Conservation (phyloP, 352 stramenopile species). For the Pythium myriotylum region DNA sequence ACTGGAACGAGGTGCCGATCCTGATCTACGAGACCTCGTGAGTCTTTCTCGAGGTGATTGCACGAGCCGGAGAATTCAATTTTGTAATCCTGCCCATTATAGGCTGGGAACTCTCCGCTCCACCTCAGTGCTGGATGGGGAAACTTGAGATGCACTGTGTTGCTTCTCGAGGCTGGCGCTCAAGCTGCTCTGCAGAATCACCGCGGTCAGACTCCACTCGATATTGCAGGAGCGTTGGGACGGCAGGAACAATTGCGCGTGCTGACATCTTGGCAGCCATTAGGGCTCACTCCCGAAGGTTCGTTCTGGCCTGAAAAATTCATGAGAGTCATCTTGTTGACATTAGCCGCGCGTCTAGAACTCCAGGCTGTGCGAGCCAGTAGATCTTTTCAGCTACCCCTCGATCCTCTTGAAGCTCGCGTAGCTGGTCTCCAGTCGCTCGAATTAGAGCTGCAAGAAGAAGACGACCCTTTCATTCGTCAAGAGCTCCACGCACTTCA, state of each 20-base stretch:
- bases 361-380: conserved; percentile 5
- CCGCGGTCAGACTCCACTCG: conserved; percentile 38
- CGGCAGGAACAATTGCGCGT: conserved; percentile 41
- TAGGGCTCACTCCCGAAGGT: conserved; percentile 47
- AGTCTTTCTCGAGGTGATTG: too few relatives aligned
- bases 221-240: conserved; percentile 40
- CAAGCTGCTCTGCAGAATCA: conserved; percentile 34
- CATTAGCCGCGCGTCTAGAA: conserved; percentile 1
- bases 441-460: conserved; percentile 28
- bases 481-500: conserved; percentile 58
- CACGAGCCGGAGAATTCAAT: too few relatives aligned
- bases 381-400: neutral
- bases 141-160: conserved; percentile 49
- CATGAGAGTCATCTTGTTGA: neutral
- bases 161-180: conserved; percentile 60
- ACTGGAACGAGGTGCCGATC: conserved; percentile 45
- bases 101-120: conserved; percentile 71
- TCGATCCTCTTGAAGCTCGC: conserved; percentile 5
- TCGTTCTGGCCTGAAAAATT: conserved; percentile 2
- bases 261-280: conserved; percentile 49
- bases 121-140: conserved; percentile 75
- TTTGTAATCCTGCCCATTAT: neutral
- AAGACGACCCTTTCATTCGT: conserved; percentile 37
- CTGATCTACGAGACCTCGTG: conserved; percentile 52
- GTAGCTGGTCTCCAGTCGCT: conserved; percentile 19